Conservation (phyloP, 1,284 basidiomycete genomes). For the Xanthoconium separans region DNA sequence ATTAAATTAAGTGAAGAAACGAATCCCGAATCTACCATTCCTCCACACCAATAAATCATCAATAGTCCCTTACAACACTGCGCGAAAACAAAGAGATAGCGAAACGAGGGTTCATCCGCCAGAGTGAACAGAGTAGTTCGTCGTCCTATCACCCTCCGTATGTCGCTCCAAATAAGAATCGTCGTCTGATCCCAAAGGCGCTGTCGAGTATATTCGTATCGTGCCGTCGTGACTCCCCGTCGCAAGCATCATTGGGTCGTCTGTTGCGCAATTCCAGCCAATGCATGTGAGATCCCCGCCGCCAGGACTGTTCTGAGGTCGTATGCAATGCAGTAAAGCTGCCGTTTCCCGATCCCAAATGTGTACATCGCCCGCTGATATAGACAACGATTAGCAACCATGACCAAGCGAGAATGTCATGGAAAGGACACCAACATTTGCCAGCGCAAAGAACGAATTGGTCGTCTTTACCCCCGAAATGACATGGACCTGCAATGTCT, state of each 20-base stretch:
- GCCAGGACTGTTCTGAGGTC: slow-evolving; percentile 41
- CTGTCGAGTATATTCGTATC: slow-evolving; percentile 64
- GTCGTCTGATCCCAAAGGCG: slow-evolving; percentile 26
- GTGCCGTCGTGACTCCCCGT: slow-evolving; percentile 75
- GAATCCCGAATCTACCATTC: slow-evolving; percentile 1
- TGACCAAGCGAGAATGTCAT: not conserved
- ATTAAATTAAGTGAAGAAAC: slow-evolving; percentile 21
- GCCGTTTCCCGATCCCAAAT: slow-evolving; percentile 83
- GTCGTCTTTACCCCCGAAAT: slow-evolving; percentile 75
- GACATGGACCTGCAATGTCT: slow-evolving; percentile 78
- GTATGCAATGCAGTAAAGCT: slow-evolving; percentile 62
- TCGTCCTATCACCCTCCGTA: slow-evolving; percentile 27
- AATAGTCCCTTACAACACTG: slow-evolving; percentile 5
- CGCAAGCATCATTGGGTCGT: slow-evolving; percentile 74
- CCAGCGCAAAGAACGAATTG: slow-evolving; percentile 75
- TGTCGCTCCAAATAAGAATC: slow-evolving; percentile 28
- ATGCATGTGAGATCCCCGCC: slow-evolving; percentile 73
- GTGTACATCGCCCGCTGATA: slow-evolving; percentile 72
- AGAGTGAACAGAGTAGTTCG: slow-evolving; percentile 29
- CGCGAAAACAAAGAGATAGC: slow-evolving; percentile 1
- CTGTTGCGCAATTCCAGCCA: slow-evolving; percentile 69
- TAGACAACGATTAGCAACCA: slow-evolving; percentile 5
- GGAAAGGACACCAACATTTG: slow-evolving; percentile 50
- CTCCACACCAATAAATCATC: slow-evolving; percentile 17
- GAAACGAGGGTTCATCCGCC: slow-evolving; percentile 22